Evolutionary conservation across 2,329 filamentous ascomycete genomes (phyloP).

Genomic region (Colletotrichum agaves): DNA sequence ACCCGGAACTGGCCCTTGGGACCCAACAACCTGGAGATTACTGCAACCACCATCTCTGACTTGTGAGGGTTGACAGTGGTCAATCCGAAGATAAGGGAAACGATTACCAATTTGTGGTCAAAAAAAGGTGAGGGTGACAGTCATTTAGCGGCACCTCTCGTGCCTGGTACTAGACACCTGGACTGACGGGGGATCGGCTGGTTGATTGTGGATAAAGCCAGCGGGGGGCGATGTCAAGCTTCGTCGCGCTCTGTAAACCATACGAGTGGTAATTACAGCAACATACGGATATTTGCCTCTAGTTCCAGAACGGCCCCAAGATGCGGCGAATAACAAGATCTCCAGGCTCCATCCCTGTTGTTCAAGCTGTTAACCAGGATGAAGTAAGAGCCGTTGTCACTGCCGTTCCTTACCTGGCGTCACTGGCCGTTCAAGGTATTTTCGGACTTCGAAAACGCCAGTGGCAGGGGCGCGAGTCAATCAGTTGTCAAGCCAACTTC

Average conservation of each 20-base stretch:
- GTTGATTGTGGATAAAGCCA: neutral
- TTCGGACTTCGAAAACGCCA: constrained; percentile 1
- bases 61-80: neutral
- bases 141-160: constrained; percentile 1
- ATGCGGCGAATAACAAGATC: neutral
- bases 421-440: constrained; percentile 1
- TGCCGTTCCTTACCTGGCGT: too few species aligned
- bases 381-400: neutral
- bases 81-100: too few species aligned
- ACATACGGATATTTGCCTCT: neutral
- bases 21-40: neutral
- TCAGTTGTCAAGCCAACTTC: constrained; percentile 30
- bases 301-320: neutral
- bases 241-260: neutral
- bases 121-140: neutral
- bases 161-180: constrained; percentile 12
- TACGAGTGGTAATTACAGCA: neutral
- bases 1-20: neutral
- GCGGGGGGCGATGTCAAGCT: neutral
- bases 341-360: neutral
- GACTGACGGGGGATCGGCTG: neutral
- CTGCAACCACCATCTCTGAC: neutral
- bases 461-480: neutral
- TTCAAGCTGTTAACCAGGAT: constrained; percentile 19
- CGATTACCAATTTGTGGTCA: neutral